Evolutionary conservation across 352 stramenopile species (phyloP), one percentile per base, ranked within the genome.

Genomic region (Globisporangium cystogenes): DNA sequence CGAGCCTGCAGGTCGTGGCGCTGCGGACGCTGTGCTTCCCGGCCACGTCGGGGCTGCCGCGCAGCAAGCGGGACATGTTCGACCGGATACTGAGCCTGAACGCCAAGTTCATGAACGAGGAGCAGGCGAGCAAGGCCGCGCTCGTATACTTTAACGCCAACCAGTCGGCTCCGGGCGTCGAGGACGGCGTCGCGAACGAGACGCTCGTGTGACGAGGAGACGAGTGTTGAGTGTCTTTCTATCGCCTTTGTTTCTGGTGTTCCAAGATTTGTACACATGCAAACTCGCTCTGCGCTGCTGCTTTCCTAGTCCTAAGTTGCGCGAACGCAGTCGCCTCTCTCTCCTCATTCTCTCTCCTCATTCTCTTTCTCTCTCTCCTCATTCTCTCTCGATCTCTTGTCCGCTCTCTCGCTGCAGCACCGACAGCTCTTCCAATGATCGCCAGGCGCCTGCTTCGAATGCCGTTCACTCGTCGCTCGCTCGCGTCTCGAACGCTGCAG

Each of bases 101-200:
- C 54, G 62, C 59, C 47, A 79, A 82, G 47, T 72, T 69, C 56
- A 85, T 87, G 74, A 86, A 69, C 55, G 72, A 90, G 18, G 80
- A 87, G 37, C 80, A 90, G 48, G 74, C 74, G 39, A 77, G 58
- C 64, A 90, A 90, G 54, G 76, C 79, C 21, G 76, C 79, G 37
- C 65, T 88, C 27, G 67, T 88, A 36, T 86, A 85, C 48, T 65
- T 86, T 36, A 90, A 87, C 71, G 72, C 76, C 16, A 86, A 76
- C 53, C 51, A 85, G 36, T 49, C 64, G n/a, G 67, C 68, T 1
- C 51, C 50, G 2, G 55, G 59, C 7, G 60, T 64, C 31, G 69
- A 81, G 29, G 65, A 72, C 45, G 60, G 70, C 21, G 57, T 74
- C 7, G 66, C 64, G 43, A 82, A 72, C 59, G 70, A 84, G 50